phyloP scores from a whole-genome alignment of 2,329 filamentous ascomycete genomes.

The Zymoseptoria brevis region DNA sequence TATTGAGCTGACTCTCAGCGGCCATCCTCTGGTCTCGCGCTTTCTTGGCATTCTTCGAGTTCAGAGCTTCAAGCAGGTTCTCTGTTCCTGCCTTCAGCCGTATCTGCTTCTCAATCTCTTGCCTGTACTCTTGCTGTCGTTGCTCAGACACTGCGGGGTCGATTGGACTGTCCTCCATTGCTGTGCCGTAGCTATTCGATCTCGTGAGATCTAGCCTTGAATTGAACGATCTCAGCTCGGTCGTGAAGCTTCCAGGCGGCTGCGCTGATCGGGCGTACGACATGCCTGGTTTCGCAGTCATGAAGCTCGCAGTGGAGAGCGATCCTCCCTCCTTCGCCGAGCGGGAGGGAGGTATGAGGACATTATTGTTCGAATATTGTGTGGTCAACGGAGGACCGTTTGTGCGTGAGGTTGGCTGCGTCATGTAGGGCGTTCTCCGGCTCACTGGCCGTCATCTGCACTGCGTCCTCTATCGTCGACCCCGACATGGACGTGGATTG shows the following conservation, averaged over 20 bases:
- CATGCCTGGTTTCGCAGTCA: slow-evolving; percentile 46
- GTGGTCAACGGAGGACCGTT: slow-evolving; percentile 25
- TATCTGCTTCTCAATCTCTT: slow-evolving; percentile 85
- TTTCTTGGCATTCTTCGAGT: slow-evolving; percentile 92
- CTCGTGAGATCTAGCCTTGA: slow-evolving; percentile 55
- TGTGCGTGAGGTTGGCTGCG: slow-evolving; percentile 22
- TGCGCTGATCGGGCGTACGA: slow-evolving; percentile 64
- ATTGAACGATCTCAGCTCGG: slow-evolving; percentile 68
- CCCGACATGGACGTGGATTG: slow-evolving; percentile 17
- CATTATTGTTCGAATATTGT: slow-evolving; percentile 15
- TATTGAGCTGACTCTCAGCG: slow-evolving; percentile 76
- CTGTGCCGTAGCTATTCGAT: slow-evolving; percentile 45
- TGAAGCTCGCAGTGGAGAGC: slow-evolving; percentile 45
- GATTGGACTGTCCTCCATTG: slow-evolving; percentile 54
- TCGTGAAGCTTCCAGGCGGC: slow-evolving; percentile 78
- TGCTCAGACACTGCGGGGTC: slow-evolving; percentile 54
- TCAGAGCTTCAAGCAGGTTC: slow-evolving; percentile 91
- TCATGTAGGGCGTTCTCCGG: slow-evolving; percentile 18
- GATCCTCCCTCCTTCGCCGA: slow-evolving; percentile 47
- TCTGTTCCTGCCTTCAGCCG: slow-evolving; percentile 98
- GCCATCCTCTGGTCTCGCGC: slow-evolving; percentile 57
- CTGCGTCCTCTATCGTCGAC: slow-evolving; percentile 11
- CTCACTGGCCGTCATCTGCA: slow-evolving; percentile 15
- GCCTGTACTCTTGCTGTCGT: slow-evolving; percentile 65
- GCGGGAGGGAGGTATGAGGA: slow-evolving; percentile 37